phyloP scores from a whole-genome alignment of 2,329 filamentous ascomycete species.

The Scytalidium sp. region DNA sequence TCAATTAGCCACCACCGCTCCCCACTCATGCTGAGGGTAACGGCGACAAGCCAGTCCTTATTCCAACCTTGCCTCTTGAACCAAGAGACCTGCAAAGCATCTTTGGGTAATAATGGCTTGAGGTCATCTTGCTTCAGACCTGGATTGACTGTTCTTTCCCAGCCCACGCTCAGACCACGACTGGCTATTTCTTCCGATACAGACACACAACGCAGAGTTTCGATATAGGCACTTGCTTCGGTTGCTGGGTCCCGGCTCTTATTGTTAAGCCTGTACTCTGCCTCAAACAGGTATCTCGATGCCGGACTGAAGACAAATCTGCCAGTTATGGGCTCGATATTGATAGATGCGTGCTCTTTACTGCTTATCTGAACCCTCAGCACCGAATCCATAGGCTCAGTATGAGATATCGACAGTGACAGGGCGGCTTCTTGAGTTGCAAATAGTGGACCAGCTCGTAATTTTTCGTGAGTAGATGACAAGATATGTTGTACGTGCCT shows the following conservation, averaged over 20 bases:
- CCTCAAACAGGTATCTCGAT: constrained; percentile 50
- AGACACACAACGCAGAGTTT: constrained; percentile 58
- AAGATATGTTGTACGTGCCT: constrained; percentile 73
- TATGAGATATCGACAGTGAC: constrained; percentile 52
- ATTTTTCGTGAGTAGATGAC: constrained; percentile 57
- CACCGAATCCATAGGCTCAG: constrained; percentile 63
- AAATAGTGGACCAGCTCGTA: constrained; percentile 61
- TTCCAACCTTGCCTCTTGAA: constrained; percentile 72
- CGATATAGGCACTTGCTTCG: constrained; percentile 56
- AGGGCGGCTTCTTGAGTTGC: constrained; percentile 56
- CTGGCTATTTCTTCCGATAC: constrained; percentile 60
- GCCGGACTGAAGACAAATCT: constrained; percentile 67
- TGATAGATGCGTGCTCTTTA: constrained; percentile 56
- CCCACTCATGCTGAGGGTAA: constrained; percentile 67
- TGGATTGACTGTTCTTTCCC: constrained; percentile 44
- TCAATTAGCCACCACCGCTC: constrained; percentile 78
- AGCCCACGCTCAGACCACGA: constrained; percentile 61
- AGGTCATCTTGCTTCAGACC: constrained; percentile 49
- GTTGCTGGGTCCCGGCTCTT: constrained; percentile 51
- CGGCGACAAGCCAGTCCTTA: constrained; percentile 67
- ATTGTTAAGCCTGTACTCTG: constrained; percentile 64
- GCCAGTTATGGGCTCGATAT: constrained; percentile 78
- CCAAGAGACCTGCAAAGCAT: constrained; percentile 63
- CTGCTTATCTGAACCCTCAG: constrained; percentile 69
- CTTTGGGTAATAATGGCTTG: constrained; percentile 56